Base-by-base conservation (phyloP, 2,329 filamentous ascomycete species). In the Onygenales sp. region DNA sequence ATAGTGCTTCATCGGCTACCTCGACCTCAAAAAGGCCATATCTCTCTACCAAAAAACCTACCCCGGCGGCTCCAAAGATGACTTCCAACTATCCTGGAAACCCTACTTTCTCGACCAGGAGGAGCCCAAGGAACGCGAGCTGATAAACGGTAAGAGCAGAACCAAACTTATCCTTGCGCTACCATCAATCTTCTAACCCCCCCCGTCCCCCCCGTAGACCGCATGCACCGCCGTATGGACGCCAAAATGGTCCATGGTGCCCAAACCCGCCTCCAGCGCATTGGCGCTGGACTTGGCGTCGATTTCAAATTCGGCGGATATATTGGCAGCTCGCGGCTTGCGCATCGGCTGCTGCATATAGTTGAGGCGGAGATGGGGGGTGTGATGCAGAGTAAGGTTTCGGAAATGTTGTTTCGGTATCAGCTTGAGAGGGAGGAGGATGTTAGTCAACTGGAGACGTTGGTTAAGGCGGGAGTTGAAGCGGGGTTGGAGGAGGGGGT, bases 391-490 rank as follows among this genome's bases (percentile, higher is more conserved):
- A 54, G 52, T 13, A 37, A 11, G 10, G 49, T 61, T 27, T 53
- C 57, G 0, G 60, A 62, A 34, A 47, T 32, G 2, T 37, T 62
- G 9, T 61, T 62, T 40, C 47, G 45, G 11, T 56, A 50, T 21
- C 59, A 62, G 40, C 61, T 60, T 44, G 60, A 63, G 52, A 8
- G 34, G 27, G 60, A 59, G 52, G 37, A 32, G 43, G 61, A 62
- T 52, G 47, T 62, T 34, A 57, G 56, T 45, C 36, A 55, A 13
- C 8, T 49, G 1, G 56, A 57, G 2, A 51, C 49, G 1, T 36
- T 61, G 10, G 49, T 58, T n/a, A 36, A 53, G 2, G 48, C 52
- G 5, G 60, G 40, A 0, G 57, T 52, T 1, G 45, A 57, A 17
- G 53, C 47, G 40, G 57, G 57, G 9, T 13, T 63, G 17, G 51